These are phyloP conservation scores for Fusarium sp. DNA, from an alignment of 2,329 filamentous ascomycete genomes.

Conservation along the genomic window DNA sequence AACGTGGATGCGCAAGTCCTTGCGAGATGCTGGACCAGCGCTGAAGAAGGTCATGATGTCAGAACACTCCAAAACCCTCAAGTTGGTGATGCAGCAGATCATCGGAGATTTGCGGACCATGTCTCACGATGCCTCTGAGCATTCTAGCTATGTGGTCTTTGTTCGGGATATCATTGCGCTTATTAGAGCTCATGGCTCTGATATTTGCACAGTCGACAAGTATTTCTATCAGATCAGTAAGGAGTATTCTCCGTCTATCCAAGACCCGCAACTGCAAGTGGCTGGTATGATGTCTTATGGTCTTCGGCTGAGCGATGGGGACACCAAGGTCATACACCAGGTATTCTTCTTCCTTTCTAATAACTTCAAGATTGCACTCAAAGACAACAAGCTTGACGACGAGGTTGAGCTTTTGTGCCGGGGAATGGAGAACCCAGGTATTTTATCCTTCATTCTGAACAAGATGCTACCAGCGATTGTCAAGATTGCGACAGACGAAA, in stretches of 20 bases:
- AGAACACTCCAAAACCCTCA: conserved; percentile 56
- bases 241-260: conserved; percentile 63
- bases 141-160: conserved; percentile 60
- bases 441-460: conserved; percentile 58
- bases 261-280: conserved; percentile 66
- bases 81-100: conserved; percentile 62
- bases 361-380: conserved; percentile 64
- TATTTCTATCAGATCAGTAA: conserved; percentile 66
- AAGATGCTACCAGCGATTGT: conserved; percentile 66
- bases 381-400: conserved; percentile 57
- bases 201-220: conserved; percentile 62
- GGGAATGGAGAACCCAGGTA: conserved; percentile 57
- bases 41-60: conserved; percentile 49
- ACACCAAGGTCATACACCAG: conserved; percentile 56
- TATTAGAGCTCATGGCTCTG: conserved; percentile 62
- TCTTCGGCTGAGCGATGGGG: conserved; percentile 62
- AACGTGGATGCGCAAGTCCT: conserved; percentile 58
- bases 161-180: conserved; percentile 61
- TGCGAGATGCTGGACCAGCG: conserved; percentile 52
- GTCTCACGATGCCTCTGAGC: conserved; percentile 50
- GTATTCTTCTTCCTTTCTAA: conserved; percentile 67
- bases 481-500: conserved; percentile 47
- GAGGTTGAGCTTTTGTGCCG: conserved; percentile 57
- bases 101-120: conserved; percentile 58
- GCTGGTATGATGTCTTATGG: conserved; percentile 66